These are phyloP conservation scores for Podospora pseudopauciseta DNA, from an alignment of 495 filamentous ascomycete genomes.

Conservation along the genomic window DNA sequence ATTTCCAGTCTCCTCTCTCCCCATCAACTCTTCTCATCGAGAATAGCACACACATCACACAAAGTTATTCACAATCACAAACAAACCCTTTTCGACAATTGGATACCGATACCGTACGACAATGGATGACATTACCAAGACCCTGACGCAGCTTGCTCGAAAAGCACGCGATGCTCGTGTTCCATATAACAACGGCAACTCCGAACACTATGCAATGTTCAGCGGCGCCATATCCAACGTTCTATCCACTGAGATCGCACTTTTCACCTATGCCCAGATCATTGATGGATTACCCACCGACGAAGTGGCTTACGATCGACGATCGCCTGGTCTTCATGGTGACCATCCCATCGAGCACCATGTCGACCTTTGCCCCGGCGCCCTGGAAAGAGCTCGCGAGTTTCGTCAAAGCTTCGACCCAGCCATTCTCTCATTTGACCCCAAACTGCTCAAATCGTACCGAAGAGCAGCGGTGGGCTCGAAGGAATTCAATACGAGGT, in stretches of 20 bases:
- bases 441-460: conserved; percentile 18
- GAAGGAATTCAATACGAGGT: conserved; percentile 19
- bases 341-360: conserved; percentile 23
- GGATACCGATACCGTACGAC: neutral
- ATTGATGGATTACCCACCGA: conserved; percentile 31
- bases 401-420: conserved; percentile 18
- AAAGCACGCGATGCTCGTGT: conserved; percentile 13
- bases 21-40: neutral
- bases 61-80: neutral
- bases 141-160: neutral
- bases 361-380: conserved; percentile 19
- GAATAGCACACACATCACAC: neutral
- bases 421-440: conserved; percentile 18
- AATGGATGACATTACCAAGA: neutral
- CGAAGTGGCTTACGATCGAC: conserved; percentile 22
- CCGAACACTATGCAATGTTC: conserved; percentile 11
- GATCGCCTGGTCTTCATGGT: neutral
- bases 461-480: conserved; percentile 20
- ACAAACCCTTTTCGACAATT: neutral
- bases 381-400: conserved; percentile 17
- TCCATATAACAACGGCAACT: conserved; percentile 3
- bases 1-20: neutral
- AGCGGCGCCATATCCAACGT: conserved; percentile 20
- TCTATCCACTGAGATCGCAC: conserved; percentile 25
- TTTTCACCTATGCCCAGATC: conserved; percentile 32